Percentiles rank a stretch among this genome's conserved stretches.
Evolutionary conservation across 352 stramenopile genomes (phyloP).

Genomic region (Pythium rishiriense): DNA sequence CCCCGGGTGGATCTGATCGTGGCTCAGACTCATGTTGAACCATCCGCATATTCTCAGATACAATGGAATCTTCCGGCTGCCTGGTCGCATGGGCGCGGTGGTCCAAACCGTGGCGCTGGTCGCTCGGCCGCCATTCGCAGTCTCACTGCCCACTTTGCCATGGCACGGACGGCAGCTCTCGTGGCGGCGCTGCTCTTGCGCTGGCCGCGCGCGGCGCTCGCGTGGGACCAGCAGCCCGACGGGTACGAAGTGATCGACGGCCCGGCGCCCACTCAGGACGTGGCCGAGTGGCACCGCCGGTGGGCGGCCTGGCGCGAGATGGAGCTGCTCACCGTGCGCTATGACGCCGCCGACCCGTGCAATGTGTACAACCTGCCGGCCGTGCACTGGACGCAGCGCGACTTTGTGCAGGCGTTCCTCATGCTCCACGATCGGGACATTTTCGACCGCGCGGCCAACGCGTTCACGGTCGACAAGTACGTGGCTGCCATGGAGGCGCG

Average conservation of each 20-base stretch:
- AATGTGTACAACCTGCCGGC: constrained; percentile 70
- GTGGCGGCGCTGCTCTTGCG: neutral
- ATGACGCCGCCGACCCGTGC: constrained; percentile 52
- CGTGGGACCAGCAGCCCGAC: constrained; percentile 75
- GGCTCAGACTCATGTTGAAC: constrained; percentile 17
- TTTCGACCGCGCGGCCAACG: constrained; percentile 61
- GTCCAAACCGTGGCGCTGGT: neutral
- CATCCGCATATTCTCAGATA: neutral
- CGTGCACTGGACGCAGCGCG: constrained; percentile 74
- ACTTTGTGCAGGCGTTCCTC: constrained; percentile 73
- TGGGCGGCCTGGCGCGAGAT: constrained; percentile 72
- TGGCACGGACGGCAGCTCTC: neutral
- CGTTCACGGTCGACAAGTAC: constrained; percentile 74
- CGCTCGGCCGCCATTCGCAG: neutral
- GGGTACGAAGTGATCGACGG: constrained; percentile 84
- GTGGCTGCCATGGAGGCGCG: constrained; percentile 51
- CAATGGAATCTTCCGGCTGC: neutral
- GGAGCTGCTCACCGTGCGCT: constrained; percentile 68
- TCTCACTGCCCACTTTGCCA: neutral
- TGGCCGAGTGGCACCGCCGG: constrained; percentile 53
- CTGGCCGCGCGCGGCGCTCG: constrained; percentile 5
- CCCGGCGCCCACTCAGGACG: constrained; percentile 30
- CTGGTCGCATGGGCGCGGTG: constrained; percentile 4
- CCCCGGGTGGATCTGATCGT: constrained; percentile 7
- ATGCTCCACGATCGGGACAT: constrained; percentile 82